Conservation (phyloP, 768 basidiomycete genomes). For the Rhodotorula graminis region DNA sequence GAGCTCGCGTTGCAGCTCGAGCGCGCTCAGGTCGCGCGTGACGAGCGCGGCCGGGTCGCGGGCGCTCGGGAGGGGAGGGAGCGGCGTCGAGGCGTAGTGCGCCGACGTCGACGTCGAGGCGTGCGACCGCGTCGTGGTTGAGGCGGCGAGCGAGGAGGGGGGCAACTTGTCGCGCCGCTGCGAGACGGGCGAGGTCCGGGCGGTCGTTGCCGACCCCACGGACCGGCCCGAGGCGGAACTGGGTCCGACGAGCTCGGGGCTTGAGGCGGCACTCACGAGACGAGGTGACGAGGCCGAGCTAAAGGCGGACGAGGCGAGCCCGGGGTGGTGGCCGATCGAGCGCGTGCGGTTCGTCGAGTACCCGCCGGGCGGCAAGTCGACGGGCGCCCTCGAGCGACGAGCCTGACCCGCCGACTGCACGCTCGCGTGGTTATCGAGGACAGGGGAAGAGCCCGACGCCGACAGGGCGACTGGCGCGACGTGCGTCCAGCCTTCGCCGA, state of each 20-base stretch:
- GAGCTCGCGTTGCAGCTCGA: constrained; percentile 1
- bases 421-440: background rate
- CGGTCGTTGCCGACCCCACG: background rate
- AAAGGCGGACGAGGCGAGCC: constrained; percentile 7
- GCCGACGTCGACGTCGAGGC: background rate
- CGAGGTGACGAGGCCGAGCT: background rate
- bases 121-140: background rate
- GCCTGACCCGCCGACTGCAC: constrained; percentile 2
- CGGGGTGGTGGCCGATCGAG: constrained; percentile 23
- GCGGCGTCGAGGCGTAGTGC: background rate
- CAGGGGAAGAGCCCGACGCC: background rate
- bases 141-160: background rate
- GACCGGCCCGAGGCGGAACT: background rate
- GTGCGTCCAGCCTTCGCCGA: background rate
- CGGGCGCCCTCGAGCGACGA: background rate
- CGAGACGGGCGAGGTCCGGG: constrained; percentile 4
- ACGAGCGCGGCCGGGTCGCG: constrained; percentile 24
- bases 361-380: background rate
- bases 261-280: background rate
- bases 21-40: background rate
- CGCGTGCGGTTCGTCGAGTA: constrained; percentile 2
- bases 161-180: background rate
- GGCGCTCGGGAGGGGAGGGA: constrained; percentile 18
- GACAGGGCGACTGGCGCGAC: background rate
- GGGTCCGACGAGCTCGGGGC: background rate